These are phyloP conservation scores for Amanita fuliginea DNA, from an alignment of 768 basidiomycete genomes.

Conservation along the genomic window DNA sequence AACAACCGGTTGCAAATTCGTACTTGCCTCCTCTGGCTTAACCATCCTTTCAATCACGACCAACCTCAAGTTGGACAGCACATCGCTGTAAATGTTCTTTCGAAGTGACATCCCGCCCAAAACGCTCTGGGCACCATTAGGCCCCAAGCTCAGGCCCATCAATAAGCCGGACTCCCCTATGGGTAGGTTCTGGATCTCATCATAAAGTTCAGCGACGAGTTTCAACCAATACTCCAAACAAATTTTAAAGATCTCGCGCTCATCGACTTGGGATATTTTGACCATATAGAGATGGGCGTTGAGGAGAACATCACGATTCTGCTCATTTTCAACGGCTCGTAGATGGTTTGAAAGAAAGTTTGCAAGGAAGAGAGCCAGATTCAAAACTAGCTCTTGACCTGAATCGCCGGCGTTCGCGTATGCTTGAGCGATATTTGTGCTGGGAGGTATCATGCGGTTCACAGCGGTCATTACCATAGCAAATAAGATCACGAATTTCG, in stretches of 20 bases:
- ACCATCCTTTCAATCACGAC: constrained; percentile 99
- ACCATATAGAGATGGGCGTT: constrained; percentile 99
- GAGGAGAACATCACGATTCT: constrained; percentile 83
- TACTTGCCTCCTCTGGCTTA: constrained; percentile 90
- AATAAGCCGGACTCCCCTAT: constrained; percentile 79
- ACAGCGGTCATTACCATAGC: constrained; percentile 97
- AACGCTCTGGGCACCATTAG: constrained; percentile 51
- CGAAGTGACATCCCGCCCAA: constrained; percentile 70
- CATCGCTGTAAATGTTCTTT: constrained; percentile 93
- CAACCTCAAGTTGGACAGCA: constrained; percentile 84
- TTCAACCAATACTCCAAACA: constrained; percentile 97
- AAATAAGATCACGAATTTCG: constrained; percentile 95
- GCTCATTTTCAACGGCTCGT: constrained; percentile 85
- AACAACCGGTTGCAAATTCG: background rate
- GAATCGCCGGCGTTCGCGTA: constrained; percentile 84
- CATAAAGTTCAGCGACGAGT: constrained; percentile 92
- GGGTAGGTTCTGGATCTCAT: constrained; percentile 89
- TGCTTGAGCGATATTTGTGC: constrained; percentile 88
- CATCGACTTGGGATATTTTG: constrained; percentile 96
- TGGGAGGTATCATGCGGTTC: constrained; percentile 94
- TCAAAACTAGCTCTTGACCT: constrained; percentile 94
- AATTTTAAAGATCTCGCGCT: constrained; percentile 99
- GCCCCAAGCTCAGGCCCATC: constrained; percentile 81
- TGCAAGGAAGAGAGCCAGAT: constrained; percentile 93
- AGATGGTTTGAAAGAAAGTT: constrained; percentile 94